phyloP scores from a whole-genome alignment of 2,329 filamentous ascomycete genomes.

The Periconia digitata region DNA sequence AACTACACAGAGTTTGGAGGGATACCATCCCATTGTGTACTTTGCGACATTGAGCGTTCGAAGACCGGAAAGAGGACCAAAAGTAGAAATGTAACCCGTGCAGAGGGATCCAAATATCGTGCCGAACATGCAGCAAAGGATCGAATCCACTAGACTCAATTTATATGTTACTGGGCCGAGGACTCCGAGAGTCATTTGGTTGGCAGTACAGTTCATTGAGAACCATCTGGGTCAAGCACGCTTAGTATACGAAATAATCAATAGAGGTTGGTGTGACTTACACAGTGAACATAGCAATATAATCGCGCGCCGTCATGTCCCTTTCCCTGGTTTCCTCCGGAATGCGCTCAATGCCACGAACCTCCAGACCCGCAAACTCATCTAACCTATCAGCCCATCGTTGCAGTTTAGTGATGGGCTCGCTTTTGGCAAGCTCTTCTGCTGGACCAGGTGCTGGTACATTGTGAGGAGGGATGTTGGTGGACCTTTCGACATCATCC shows the following conservation, averaged over 20 bases:
- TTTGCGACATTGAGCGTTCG: constrained; percentile 78
- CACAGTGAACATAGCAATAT: constrained; percentile 28
- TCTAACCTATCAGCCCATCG: too few species aligned
- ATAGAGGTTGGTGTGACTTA: constrained; percentile 5
- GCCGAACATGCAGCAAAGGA: constrained; percentile 21
- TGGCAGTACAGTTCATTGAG: constrained; percentile 61
- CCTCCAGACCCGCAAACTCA: constrained; percentile 37
- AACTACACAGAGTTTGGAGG: constrained; percentile 69
- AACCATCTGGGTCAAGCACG: constrained; percentile 48
- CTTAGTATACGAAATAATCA: neutral
- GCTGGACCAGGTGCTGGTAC: neutral
- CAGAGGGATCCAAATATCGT: constrained; percentile 24
- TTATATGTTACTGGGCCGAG: constrained; percentile 25
- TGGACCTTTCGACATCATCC: constrained; percentile 1
- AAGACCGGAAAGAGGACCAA: constrained; percentile 72
- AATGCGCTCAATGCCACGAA: constrained; percentile 37
- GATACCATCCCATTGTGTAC: constrained; percentile 74
- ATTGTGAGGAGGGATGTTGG: constrained; percentile 2
- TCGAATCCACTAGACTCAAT: constrained; percentile 20
- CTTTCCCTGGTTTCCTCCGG: constrained; percentile 26
- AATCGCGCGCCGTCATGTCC: constrained; percentile 17
- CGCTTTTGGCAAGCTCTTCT: too few species aligned
- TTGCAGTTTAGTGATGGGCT: too few species aligned
- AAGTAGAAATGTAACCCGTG: constrained; percentile 69
- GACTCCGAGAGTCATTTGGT: constrained; percentile 48